phyloP scores from a whole-genome alignment of 371 early-diverging fungal genomes.

The Sporodiniella umbellata region DNA sequence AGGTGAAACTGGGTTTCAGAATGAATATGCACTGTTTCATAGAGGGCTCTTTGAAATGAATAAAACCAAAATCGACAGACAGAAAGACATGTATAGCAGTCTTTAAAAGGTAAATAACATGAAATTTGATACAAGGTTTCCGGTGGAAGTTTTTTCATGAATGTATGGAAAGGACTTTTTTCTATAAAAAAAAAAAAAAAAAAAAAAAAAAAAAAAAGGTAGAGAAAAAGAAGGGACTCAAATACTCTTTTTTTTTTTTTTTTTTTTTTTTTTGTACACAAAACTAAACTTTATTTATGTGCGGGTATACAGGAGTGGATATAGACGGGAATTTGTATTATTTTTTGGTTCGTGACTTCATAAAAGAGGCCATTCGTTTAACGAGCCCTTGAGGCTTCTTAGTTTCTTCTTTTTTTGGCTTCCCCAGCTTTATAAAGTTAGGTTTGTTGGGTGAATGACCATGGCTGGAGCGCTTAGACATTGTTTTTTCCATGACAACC shows the following conservation, averaged over 20 bases:
- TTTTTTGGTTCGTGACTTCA: conserved; percentile 15
- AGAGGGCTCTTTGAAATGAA: conserved; percentile 6
- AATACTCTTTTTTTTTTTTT: too few species aligned
- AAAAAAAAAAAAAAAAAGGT: not conserved
- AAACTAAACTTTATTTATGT: not conserved
- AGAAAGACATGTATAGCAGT: not conserved
- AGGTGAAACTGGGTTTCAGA: conserved; percentile 2
- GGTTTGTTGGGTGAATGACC: conserved; percentile 13
- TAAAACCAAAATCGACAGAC: conserved; percentile 13
- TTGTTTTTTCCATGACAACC: conserved; percentile 32
- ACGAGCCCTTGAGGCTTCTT: conserved; percentile 25
- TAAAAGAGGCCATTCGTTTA: conserved; percentile 34
- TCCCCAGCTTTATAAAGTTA: conserved; percentile 38
- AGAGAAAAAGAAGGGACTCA: not conserved
- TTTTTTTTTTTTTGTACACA: not conserved
- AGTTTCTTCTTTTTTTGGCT: conserved; percentile 16
- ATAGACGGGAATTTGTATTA: not conserved
- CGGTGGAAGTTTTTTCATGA: conserved; percentile 2
- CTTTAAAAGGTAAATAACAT: conserved; percentile 1
- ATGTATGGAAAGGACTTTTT: not conserved
- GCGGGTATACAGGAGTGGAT: not conserved
- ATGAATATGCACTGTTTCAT: conserved; percentile 4
- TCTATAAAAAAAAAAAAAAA: not conserved
- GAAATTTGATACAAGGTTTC: conserved; percentile 11
- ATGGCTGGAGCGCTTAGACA: conserved; percentile 21